Evolutionary conservation across 2,329 filamentous ascomycete genomes (phyloP), one percentile per base, ranked within the genome.

Genomic region (Amesomyces nigricolor): DNA sequence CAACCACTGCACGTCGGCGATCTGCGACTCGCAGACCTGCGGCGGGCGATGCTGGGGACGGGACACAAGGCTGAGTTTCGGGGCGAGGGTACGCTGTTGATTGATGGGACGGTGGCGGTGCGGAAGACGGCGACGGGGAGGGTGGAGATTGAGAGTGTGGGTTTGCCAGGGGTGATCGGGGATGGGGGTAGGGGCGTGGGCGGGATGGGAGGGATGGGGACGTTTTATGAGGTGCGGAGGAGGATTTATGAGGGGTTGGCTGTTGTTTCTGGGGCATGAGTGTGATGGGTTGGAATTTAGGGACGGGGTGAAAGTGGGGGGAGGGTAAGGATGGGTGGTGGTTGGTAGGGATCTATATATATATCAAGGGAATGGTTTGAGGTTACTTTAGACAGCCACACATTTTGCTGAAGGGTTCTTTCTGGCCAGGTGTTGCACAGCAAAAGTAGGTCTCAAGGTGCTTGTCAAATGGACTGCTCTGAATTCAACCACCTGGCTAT

Each of bases 1-100:
- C 90, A 92, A 61, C 91, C 94, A 10, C 83, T 99, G 45, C 94
- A 97, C 69, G 94, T 99, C 3, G 94, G 94, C 59, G 94, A 99
- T 69, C 75, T 97, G 42, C 82, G 92, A 19, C 80, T 99, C 16
- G 90, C 92, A 0, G 91, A 97, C 69, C 75, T 99, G 56, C 81
- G 94, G 50, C 86, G 89, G 58, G 81, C 91, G 17, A 89, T 99
- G 83, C 86, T 90, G 65, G 78, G 80, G 13, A 81, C 86, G 3
- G 91, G 91, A 0, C 91, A 96, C 72, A 85, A 83, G 13, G 92
- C 92, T 1, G 94, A 96, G 70, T 96, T 97, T 71, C 81, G 90
- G 48, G 94, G 94, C 48, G 92, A 97, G 71, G 94, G 94, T 59
- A 95, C 88, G 8, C 75, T 99, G 55, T 80, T 99, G 9, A 86